Evolutionary conservation across 352 stramenopile genomes (phyloP), one percentile per base, ranked within the genome.

Genomic region (Phytophthora pinifolia): DNA sequence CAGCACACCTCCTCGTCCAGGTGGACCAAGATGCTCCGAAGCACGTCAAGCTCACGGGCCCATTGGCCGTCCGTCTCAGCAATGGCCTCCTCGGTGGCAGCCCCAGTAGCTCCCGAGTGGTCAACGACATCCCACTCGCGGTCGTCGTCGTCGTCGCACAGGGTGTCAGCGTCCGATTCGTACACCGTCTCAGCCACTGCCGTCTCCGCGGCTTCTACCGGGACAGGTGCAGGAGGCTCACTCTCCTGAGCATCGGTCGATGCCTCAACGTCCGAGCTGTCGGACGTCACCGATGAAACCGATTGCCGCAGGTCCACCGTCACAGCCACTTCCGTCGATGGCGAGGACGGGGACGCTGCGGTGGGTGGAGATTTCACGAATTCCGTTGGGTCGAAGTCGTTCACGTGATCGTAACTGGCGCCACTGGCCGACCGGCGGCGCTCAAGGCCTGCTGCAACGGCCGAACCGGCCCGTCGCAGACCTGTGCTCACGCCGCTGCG

Each of bases 81-180:
- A 41, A 74, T 69, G 6, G 35, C 46, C 9, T 84, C 66, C 2
- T 66, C 57, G 17, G 60, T 54, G 25, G 63, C 46, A 20, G 46
- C 25, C 25, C 25, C 39, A 34, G 39, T 5, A 46, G 35, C 9
- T 20, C 22, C 38, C 7, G 45, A 61, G 22, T 45, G 67, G 10
- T 67, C 36, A 5, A 82, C 64, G n/a, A 89, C 39, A 35, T 82
- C 68, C 77, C 73, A 88, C 8, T 83, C 72, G 8, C 46, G 64
- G 22, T 78, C 73, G 1, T 78, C 68, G 9, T 77, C 69, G 15
- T 85, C 74, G 38, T 88, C 79, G 18, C 74, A 88, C 30, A 74
- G 65, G 3, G 72, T 91, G 31, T 91, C 81, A 0, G 79, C 65
- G 50, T 91, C 81, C 8, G 81, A 91, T 42, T 75, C 75, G 32